Conservation (phyloP, 2,329 filamentous ascomycete species). For the Ascomycota sp. region DNA sequence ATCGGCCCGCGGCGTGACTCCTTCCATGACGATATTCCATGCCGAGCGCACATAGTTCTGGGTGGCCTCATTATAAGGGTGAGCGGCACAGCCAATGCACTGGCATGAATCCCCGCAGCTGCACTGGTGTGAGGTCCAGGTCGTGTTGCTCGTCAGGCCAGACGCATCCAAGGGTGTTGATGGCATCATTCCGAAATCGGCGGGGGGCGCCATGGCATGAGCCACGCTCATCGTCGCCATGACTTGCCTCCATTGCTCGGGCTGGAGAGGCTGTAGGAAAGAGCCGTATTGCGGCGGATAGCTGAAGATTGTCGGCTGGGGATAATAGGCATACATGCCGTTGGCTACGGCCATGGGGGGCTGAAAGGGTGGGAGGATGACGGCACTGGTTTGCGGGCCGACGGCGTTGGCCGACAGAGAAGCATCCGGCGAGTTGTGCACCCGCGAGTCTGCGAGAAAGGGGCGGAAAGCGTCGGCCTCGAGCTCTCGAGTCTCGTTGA, state of each 20-base stretch:
- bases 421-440: slow-evolving; percentile 4
- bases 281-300: slow-evolving; percentile 34
- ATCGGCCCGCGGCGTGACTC: slow-evolving; percentile 5
- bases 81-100: slow-evolving; percentile 46
- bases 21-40: slow-evolving; percentile 17
- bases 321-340: slow-evolving; percentile 19
- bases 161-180: slow-evolving; percentile 6
- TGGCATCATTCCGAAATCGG: slow-evolving; percentile 8
- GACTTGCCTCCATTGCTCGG: slow-evolving; percentile 29
- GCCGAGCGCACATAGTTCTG: slow-evolving; percentile 30
- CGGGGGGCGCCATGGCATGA: slow-evolving; percentile 11
- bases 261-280: slow-evolving; percentile 32
- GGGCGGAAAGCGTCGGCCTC: slow-evolving; percentile 12
- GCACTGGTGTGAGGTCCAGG: slow-evolving; percentile 25
- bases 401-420: slow-evolving; percentile 5
- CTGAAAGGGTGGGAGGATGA: slow-evolving; percentile 17
- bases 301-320: slow-evolving; percentile 25
- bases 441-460: slow-evolving; percentile 5
- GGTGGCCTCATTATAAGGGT: slow-evolving; percentile 47
- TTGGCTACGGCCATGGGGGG: slow-evolving; percentile 15
- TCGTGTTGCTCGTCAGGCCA: slow-evolving; percentile 1
- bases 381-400: slow-evolving; percentile 7
- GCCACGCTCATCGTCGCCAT: slow-evolving; percentile 19
- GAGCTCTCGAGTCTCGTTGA: slow-evolving; percentile 4
- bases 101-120: slow-evolving; percentile 44